Evolutionary conservation across 1,284 basidiomycete genomes (phyloP).

Genomic region (Violaceomyces palustris): DNA sequence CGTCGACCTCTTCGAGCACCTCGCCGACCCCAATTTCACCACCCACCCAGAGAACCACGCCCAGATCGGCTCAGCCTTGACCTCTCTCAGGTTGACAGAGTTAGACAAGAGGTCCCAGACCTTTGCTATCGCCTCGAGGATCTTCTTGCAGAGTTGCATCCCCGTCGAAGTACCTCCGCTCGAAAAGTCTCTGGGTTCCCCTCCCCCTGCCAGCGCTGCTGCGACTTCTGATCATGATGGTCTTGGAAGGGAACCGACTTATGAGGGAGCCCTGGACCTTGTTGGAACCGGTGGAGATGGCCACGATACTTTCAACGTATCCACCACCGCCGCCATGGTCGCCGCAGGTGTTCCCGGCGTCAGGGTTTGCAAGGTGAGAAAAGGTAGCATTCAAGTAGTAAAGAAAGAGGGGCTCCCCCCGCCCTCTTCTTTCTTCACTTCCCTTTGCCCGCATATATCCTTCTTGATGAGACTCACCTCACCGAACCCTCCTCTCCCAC

Average conservation of each 20-base stretch:
- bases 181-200: neutral
- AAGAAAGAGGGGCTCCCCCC: too few species aligned
- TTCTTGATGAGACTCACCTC: neutral
- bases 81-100: conserved; percentile 42
- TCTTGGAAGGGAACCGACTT: too few species aligned
- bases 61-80: conserved; percentile 44
- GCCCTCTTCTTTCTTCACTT: too few species aligned
- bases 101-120: conserved; percentile 36
- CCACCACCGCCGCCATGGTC: conserved; percentile 87
- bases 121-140: conserved; percentile 32
- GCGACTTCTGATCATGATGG: neutral
- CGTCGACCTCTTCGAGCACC: conserved; percentile 35
- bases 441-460: neutral
- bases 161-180: conserved; percentile 11
- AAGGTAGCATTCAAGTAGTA: too few species aligned
- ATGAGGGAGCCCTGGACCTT: conserved; percentile 43
- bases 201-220: neutral
- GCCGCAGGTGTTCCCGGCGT: conserved; percentile 84
- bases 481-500: conserved; percentile 51
- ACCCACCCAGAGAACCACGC: conserved; percentile 39
- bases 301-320: conserved; percentile 95
- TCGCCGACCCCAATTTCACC: conserved; percentile 48
- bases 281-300: conserved; percentile 90
- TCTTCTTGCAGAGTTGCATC: conserved; percentile 36
- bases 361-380: conserved; percentile 89